Evolutionary conservation across 2,329 filamentous ascomycete genomes (phyloP).

Genomic region (Septoria petroselini): DNA sequence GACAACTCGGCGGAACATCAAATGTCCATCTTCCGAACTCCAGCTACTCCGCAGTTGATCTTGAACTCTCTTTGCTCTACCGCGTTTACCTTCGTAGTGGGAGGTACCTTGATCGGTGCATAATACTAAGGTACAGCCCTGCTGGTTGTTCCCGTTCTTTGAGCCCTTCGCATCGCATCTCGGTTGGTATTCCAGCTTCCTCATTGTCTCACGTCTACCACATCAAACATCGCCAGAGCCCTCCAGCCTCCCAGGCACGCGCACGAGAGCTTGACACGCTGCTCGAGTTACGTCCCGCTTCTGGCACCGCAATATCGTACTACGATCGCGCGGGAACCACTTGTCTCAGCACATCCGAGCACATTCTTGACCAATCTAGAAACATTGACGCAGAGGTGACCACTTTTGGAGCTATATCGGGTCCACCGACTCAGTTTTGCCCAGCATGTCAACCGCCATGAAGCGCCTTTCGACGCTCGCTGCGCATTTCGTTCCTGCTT

Average conservation of each 20-base stretch:
- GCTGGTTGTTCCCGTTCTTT: background rate
- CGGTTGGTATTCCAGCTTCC: constrained; percentile 1
- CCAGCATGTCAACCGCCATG: constrained; percentile 59
- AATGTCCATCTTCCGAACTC: constrained; percentile 2
- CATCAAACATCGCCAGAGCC: background rate
- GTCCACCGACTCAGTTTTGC: constrained; percentile 3
- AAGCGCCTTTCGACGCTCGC: constrained; percentile 60
- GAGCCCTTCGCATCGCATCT: background rate
- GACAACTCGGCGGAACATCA: background rate
- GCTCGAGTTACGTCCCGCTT: too few relatives aligned
- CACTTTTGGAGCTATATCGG: constrained; percentile 14
- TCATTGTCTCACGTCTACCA: constrained; percentile 20
- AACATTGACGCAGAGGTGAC: constrained; percentile 15
- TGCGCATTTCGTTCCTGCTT: constrained; percentile 41
- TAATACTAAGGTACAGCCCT: background rate
- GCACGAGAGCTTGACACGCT: background rate
- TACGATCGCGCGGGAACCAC: constrained; percentile 3
- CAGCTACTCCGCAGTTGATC: constrained; percentile 10
- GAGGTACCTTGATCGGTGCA: too few relatives aligned
- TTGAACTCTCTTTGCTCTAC: constrained; percentile 4
- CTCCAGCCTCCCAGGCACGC: background rate
- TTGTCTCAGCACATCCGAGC: constrained; percentile 9
- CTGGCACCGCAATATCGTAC: background rate
- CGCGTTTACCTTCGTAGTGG: too few relatives aligned
- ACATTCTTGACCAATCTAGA: constrained; percentile 13